Base-by-base conservation (phyloP, 768 basidiomycete species). In the Naematelia encephala region DNA sequence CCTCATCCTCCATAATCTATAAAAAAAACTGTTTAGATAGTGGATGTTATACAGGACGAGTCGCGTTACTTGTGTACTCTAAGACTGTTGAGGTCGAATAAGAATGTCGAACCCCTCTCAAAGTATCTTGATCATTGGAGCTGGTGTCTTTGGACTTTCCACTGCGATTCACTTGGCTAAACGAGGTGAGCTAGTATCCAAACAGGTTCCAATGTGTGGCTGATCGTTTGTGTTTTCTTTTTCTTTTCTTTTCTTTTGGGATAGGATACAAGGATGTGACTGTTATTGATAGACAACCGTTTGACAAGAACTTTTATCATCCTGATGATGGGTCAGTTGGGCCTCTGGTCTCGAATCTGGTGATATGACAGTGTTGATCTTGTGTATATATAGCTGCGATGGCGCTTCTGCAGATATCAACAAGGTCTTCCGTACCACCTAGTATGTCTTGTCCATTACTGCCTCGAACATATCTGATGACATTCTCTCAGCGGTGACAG, bases 181-280 rank as follows among this genome's bases (percentile, higher is more conserved):
- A 11, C 26, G 34, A 28, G 56, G 56, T 61, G 4, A 4, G 56
- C n/a, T n/a, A n/a, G n/a, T n/a, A n/a, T n/a, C n/a, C n/a, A n/a
- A n/a, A n/a, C n/a, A n/a, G n/a, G n/a, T n/a, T n/a, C n/a, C n/a
- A n/a, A n/a, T n/a, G n/a, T n/a, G n/a, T n/a, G n/a, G n/a, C n/a
- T n/a, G n/a, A n/a, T n/a, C n/a, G n/a, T n/a, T n/a, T n/a, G n/a
- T n/a, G n/a, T n/a, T n/a, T n/a, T n/a, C n/a, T n/a, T n/a, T n/a
- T n/a, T n/a, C n/a, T n/a, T n/a, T n/a, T n/a, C n/a, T n/a, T n/a
- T n/a, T n/a, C n/a, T n/a, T n/a, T n/a, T n/a, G n/a, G n/a, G n/a
- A 54, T 46, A 64, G 62, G 62, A 14, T 64, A 64, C 59, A 53
- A 27, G 43, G 54, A 60, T 34, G 62, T 64, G 26, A 60, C 59